These are phyloP conservation scores for Saccharomyces hybrid DNA, from an alignment of 1,139 yeast genomes.

Conservation along the genomic window DNA sequence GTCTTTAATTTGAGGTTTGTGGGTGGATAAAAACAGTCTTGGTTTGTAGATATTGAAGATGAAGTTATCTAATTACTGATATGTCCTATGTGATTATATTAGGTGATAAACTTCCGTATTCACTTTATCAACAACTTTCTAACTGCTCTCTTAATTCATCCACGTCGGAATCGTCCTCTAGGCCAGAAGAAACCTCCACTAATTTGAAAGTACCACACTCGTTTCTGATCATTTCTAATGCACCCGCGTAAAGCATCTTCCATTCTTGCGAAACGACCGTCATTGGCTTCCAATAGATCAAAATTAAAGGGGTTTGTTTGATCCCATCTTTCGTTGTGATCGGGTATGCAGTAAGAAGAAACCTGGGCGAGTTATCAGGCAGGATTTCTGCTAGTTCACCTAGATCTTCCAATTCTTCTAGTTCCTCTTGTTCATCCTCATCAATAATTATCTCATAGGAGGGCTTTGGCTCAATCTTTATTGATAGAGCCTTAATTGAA, in stretches of 20 bases:
- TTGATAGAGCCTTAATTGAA: conserved; percentile 54
- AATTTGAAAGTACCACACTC: conserved; percentile 50
- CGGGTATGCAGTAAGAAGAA: conserved; percentile 71
- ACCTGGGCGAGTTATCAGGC: conserved; percentile 80
- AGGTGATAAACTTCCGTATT: neutral
- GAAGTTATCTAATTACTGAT: too few relatives aligned
- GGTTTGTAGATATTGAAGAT: too few relatives aligned
- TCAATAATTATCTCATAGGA: conserved; percentile 50
- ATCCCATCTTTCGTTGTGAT: conserved; percentile 63
- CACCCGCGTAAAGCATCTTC: conserved; percentile 86
- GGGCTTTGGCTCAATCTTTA: conserved; percentile 39
- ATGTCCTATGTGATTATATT: neutral
- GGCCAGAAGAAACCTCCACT: conserved; percentile 28
- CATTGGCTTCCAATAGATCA: conserved; percentile 80
- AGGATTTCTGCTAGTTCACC: conserved; percentile 64
- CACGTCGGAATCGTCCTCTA: conserved; percentile 30
- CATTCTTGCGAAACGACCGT: conserved; percentile 65
- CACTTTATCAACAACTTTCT: conserved; percentile 5
- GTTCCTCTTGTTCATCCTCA: conserved; percentile 36
- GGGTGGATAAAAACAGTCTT: too few relatives aligned
- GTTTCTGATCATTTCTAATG: conserved; percentile 68
- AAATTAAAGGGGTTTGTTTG: conserved; percentile 61
- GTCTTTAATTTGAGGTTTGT: too few relatives aligned
- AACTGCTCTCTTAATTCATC: conserved; percentile 26
- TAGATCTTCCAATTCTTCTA: conserved; percentile 33